Base-by-base conservation (phyloP, 208 protist genomes). In the Porcisia deanei region DNA sequence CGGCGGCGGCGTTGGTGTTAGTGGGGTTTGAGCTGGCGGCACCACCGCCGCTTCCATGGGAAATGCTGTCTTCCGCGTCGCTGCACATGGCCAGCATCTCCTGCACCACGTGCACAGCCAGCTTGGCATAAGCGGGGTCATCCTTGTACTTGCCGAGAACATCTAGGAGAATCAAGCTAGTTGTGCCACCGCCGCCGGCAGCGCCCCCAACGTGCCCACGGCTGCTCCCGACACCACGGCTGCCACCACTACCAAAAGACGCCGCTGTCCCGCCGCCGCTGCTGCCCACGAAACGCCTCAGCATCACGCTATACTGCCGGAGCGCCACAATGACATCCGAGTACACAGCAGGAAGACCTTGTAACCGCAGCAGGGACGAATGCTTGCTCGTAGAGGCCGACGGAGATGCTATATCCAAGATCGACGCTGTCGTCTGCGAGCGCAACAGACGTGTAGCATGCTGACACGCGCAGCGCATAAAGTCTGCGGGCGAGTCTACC, bases 41-140 rank as follows among this genome's bases (percentile, higher is more conserved):
- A 41, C 66, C 18, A 39, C 59, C 70, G 3, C 72, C 84, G 9
- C 63, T 71, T 16, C 52, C 69, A 2, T 71, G 78, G n/a, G 85
- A 37, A 20, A 75, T 12, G 25, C 18, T 37, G 58, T 75, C 71
- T 8, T 75, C 30, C 1, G 77, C 68, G 34, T 80, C 82, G 68
- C 82, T 85, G 73, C 82, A 81, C 53, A 76, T 58, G 16, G 64
- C 53, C 25, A 94, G 57, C 58, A 94, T 74, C 69, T 82, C 72
- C 41, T 84, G 84, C 70, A 94, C 83, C 43, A 88, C 73, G 70
- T 81, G 85, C 45, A 86, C 75, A 16, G 84, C 68, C 30, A 84
- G 72, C 79, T 88, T 89, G 9, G 87, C 75, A 57, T 85, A 89
- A 37, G 82, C 71, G 0, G 88, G 86, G 73, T 91, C 80, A 49